Conservation (phyloP, 345 rosid genomes). For the Capsella bursapastoris region DNA sequence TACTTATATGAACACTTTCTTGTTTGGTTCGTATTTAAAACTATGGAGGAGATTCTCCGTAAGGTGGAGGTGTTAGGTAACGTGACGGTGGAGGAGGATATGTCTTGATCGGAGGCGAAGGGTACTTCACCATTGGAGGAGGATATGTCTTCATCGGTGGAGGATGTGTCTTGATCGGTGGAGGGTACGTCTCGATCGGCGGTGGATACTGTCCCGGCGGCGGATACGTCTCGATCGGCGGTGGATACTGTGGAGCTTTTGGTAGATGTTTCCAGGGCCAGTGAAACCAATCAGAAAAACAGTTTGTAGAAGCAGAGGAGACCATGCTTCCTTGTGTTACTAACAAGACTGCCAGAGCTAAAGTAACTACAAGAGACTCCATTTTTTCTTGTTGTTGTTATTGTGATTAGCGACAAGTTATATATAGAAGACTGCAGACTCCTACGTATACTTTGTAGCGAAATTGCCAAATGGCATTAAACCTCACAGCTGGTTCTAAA, state of each 20-base stretch:
- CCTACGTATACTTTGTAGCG: conserved; percentile 13
- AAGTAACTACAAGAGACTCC: conserved; percentile 19
- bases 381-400: conserved; percentile 11
- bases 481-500: conserved; percentile 30
- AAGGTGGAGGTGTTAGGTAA: conserved; percentile 24
- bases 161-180: conserved; percentile 21
- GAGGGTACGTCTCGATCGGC: conserved; percentile 2
- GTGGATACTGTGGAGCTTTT: background rate
- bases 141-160: conserved; percentile 12
- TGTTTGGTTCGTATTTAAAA: conserved; percentile 1
- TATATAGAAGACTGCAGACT: background rate
- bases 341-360: conserved; percentile 21
- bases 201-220: conserved; percentile 10
- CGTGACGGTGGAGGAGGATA: conserved; percentile 21
- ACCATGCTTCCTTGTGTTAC: conserved; percentile 40
- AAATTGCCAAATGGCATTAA: conserved; percentile 21
- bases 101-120: conserved; percentile 19
- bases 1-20: background rate
- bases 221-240: conserved; percentile 18
- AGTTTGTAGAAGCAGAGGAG: conserved; percentile 12
- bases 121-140: background rate
- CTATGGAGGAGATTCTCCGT: conserved; percentile 38
- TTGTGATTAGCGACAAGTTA: background rate
- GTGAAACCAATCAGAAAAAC: background rate
- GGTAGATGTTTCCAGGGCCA: background rate